Base-by-base conservation (phyloP, 768 basidiomycete species). In the Tricholoma flavovirens region DNA sequence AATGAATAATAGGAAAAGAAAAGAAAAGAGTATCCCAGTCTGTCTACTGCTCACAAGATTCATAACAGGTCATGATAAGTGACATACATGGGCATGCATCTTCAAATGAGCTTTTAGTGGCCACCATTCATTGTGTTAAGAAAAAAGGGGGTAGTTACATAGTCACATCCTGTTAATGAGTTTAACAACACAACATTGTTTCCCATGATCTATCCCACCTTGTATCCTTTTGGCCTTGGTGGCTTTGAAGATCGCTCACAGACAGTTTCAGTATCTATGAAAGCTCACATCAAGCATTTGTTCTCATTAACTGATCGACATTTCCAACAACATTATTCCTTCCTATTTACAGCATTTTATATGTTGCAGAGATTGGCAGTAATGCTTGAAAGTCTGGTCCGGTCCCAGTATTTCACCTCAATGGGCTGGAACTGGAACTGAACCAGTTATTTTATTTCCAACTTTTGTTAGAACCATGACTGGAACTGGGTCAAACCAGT, bases 211-310 rank as follows among this genome's bases (percentile, higher is more conserved):
- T 78, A 73, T 61, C 76, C 77, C 2, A 73, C 74, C 0, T 52
- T 80, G 0, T 78, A 71, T 63, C 77, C 77, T 0, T 78, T 70
- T 61, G 75, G 78, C 0, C 57, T 71, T 19, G 75, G 77, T 1
- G 76, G 77, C 1, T 73, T 75, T 57, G 71, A 79, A 54, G 63
- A 79, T 56, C 15, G 11, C 1, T 19, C 38, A 6, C 43, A 73
- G 0, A 17, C 1, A 1, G 22, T 17, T 0, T 6, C 45, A 1
- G 7, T 78, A 0, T 67, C 67, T 2, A 54, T 78, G 38, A 64
- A 72, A 45, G 36, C 55, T 0, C 76, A 79, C 21, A 64, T 70
- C 0, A 65, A 66, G 24, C 71, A 76, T 60, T 50, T 73, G 4
- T 64, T 76, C 7, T 53, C 36, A 15, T 29, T 76, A 1, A 5